Evolutionary conservation across 345 rosid species (phyloP).

Genomic region (Citrus mangshanensis): DNA sequence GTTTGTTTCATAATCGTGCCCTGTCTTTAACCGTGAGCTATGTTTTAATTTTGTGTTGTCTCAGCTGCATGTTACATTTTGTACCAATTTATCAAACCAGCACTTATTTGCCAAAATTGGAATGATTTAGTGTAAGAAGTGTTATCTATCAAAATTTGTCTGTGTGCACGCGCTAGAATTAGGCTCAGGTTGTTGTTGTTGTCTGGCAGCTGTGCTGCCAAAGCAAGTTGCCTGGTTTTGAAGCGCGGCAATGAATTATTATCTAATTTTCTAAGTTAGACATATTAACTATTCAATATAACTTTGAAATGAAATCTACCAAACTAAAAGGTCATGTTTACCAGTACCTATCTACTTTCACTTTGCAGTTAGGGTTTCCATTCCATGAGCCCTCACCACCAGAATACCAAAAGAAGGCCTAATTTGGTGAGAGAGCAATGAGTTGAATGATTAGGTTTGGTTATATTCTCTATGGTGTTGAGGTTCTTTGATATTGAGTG

Average conservation of each 20-base stretch:
- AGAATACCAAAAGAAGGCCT: not conserved
- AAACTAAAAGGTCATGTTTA: not conserved
- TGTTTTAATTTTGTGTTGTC: not conserved
- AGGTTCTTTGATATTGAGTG: not conserved
- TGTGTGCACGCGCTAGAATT: not conserved
- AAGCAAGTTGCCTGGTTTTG: too few species aligned
- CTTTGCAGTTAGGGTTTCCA: not conserved
- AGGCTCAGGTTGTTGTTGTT: too few species aligned
- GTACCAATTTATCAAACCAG: not conserved
- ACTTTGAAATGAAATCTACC: too few species aligned
- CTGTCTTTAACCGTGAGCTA: not conserved
- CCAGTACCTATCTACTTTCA: not conserved
- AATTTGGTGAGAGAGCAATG: not conserved
- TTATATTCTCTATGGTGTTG: not conserved
- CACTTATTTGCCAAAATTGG: not conserved
- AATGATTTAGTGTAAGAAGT: not conserved
- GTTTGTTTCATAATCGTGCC: not conserved
- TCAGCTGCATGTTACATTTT: not conserved
- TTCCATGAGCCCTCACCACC: not conserved
- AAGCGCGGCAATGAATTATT: not conserved
- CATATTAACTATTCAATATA: too few species aligned
- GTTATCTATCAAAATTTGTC: not conserved
- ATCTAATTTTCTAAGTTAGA: not conserved
- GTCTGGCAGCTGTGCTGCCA: too few species aligned
- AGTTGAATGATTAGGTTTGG: not conserved